Percentiles rank a stretch among this genome's conserved stretches.
Evolutionary conservation across 768 basidiomycete species (phyloP).

Genomic region (Vararia minispora): DNA sequence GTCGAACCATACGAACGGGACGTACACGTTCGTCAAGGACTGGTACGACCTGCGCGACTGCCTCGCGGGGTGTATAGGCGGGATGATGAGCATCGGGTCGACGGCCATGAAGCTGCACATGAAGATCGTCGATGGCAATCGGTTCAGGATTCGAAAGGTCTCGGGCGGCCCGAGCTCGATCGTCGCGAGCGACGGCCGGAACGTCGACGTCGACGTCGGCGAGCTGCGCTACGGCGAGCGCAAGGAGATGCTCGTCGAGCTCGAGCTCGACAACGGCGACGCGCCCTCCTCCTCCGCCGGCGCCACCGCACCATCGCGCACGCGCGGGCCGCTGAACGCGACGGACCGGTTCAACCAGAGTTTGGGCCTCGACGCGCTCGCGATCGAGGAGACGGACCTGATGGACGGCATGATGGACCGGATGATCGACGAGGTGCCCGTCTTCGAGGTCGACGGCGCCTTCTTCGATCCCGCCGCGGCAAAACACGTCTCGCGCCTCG

Average conservation of each 20-base stretch:
- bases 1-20: slow-evolving; percentile 95
- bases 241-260: slow-evolving; percentile 95
- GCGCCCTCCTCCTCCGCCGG: no score
- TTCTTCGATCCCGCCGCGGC: slow-evolving; percentile 86
- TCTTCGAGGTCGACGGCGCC: slow-evolving; percentile 90
- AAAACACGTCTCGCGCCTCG: slow-evolving; percentile 79
- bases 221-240: slow-evolving; percentile 94
- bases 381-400: slow-evolving; percentile 68
- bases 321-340: slow-evolving; percentile 45
- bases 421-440: slow-evolving; percentile 96
- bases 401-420: slow-evolving; percentile 90
- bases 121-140: slow-evolving; percentile 79
- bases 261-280: slow-evolving; percentile 81
- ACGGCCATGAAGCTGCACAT: slow-evolving; percentile 93
- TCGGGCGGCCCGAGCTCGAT: slow-evolving; percentile 83
- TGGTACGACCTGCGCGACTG: slow-evolving; percentile 94
- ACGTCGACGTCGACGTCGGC: slow-evolving; percentile 91
- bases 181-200: slow-evolving; percentile 82
- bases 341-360: slow-evolving; percentile 85
- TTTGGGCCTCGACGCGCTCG: slow-evolving; percentile 67
- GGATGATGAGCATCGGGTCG: slow-evolving; percentile 92
- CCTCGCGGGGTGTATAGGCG: slow-evolving; percentile 89
- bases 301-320: slow-evolving; percentile 9
- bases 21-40: slow-evolving; percentile 96
- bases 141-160: slow-evolving; percentile 91